phyloP scores from a whole-genome alignment of 345 rosid genomes.

The Sisymbrium altissimum region DNA sequence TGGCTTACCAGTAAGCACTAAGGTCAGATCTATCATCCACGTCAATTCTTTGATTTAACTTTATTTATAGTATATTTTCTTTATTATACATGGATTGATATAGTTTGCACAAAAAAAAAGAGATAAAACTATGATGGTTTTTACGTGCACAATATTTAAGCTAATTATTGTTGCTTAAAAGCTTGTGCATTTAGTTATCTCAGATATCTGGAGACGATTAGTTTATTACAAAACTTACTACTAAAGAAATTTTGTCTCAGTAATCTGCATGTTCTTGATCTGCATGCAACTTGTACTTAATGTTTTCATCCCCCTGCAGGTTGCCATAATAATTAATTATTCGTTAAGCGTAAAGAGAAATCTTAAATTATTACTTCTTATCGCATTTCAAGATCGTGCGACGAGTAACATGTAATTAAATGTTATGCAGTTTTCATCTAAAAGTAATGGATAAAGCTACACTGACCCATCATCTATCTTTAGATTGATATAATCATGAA shows the following conservation, averaged over 20 bases:
- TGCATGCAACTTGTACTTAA: slow-evolving; percentile 24
- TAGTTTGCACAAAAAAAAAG: too few species aligned
- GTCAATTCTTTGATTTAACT: slow-evolving; percentile 1
- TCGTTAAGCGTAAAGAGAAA: background rate
- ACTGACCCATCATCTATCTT: background rate
- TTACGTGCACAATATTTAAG: background rate
- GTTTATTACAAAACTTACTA: slow-evolving; percentile 14
- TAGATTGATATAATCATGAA: background rate
- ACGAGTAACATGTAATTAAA: background rate
- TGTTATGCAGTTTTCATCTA: background rate
- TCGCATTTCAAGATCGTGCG: slow-evolving; percentile 1
- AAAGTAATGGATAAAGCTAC: background rate
- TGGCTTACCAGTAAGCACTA: slow-evolving; percentile 2
- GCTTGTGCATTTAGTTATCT: slow-evolving; percentile 14
- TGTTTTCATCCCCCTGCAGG: slow-evolving; percentile 2
- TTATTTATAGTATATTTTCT: background rate
- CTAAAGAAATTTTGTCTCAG: slow-evolving; percentile 8
- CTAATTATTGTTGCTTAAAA: background rate
- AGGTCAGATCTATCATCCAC: slow-evolving; percentile 22
- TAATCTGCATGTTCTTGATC: slow-evolving; percentile 31
- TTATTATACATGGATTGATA: background rate
- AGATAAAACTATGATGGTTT: background rate
- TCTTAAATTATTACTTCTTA: background rate
- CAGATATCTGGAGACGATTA: slow-evolving; percentile 23
- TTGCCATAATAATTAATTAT: background rate